Percentiles rank a stretch among this genome's conserved stretches.
phyloP scores from a whole-genome alignment of 2,329 filamentous ascomycete species.

The Trichoderma arundinaceum region DNA sequence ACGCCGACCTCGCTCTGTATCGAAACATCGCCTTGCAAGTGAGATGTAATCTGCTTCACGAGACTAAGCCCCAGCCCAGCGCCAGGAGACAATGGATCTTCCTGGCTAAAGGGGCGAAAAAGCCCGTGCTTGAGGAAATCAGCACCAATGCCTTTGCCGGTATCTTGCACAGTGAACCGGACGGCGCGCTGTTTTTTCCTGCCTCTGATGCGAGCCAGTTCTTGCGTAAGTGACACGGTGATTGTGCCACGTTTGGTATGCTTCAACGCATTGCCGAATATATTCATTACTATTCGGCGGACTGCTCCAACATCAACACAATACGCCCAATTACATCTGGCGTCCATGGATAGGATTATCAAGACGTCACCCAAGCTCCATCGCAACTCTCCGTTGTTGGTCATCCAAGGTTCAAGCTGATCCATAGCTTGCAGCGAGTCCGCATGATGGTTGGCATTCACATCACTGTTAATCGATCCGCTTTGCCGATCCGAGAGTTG shows the following conservation, averaged over 20 bases:
- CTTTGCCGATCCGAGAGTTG: constrained; percentile 33
- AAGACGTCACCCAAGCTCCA: constrained; percentile 37
- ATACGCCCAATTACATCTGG: constrained; percentile 56
- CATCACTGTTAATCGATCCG: constrained; percentile 30
- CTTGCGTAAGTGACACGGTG: constrained; percentile 41
- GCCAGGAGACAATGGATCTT: constrained; percentile 64
- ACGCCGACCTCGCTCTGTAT: constrained; percentile 54
- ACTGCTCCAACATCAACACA: constrained; percentile 58
- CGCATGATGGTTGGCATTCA: constrained; percentile 38
- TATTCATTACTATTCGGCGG: constrained; percentile 64
- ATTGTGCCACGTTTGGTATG: constrained; percentile 54
- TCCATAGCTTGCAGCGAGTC: constrained; percentile 41
- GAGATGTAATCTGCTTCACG: constrained; percentile 63
- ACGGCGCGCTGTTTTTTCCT: constrained; percentile 33
- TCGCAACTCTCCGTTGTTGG: constrained; percentile 18
- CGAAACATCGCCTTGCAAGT: constrained; percentile 63
- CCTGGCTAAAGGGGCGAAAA: constrained; percentile 69
- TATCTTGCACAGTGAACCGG: constrained; percentile 62
- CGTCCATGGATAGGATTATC: constrained; percentile 49
- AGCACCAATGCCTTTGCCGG: constrained; percentile 68
- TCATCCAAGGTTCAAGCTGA: constrained; percentile 33
- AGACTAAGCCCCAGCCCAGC: constrained; percentile 70
- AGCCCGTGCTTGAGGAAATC: constrained; percentile 65
- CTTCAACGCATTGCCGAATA: constrained; percentile 67
- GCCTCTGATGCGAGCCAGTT: constrained; percentile 5